Conservation (phyloP, 2,329 filamentous ascomycete genomes). For the Chrysoporthe cubensis region DNA sequence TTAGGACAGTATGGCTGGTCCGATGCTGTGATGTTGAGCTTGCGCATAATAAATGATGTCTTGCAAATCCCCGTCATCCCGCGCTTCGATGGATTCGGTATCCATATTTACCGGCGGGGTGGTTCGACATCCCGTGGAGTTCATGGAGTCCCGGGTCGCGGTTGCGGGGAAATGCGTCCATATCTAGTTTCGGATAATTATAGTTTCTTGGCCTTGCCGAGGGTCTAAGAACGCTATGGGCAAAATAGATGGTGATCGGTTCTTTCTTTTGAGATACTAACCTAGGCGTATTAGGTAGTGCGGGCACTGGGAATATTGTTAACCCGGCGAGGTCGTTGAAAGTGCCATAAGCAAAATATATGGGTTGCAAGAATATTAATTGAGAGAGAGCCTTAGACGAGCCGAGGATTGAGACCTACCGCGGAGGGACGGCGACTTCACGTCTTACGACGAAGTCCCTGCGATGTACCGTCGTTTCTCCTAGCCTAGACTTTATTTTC, state of each 20-base stretch:
- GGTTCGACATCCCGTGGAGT: background rate
- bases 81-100: background rate
- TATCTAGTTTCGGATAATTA: background rate
- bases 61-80: background rate
- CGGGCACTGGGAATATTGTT: background rate
- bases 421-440: no score
- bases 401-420: no score
- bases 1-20: background rate
- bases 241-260: background rate
- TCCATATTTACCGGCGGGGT: constrained; percentile 4
- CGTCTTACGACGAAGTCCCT: no score
- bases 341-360: background rate
- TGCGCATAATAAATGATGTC: background rate
- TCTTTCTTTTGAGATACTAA: background rate
- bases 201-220: background rate
- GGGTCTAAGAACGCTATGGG: background rate
- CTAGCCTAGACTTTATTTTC: no score
- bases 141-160: background rate
- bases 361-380: background rate
- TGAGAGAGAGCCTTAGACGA: no score
- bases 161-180: constrained; percentile 15
- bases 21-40: background rate
- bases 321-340: background rate
- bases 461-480: no score
- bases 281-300: background rate